These are phyloP conservation scores for Solanum chiquidenum DNA, from an alignment of 257 asterid species.

Conservation along the genomic window DNA sequence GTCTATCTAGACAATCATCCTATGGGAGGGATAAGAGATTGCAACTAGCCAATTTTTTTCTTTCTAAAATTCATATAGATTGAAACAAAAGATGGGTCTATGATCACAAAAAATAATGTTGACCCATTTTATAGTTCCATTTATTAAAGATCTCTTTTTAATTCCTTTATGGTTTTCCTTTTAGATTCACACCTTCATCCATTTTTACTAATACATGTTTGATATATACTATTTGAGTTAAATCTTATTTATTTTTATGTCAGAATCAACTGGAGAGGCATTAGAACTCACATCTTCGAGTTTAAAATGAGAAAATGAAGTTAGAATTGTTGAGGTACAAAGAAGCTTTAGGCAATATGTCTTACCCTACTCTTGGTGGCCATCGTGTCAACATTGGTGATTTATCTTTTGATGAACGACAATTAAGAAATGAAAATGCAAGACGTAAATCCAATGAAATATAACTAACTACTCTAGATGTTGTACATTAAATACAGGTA, in stretches of 20 bases:
- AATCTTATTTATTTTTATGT: not conserved
- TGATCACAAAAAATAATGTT: not conserved
- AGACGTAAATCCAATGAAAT: too few species aligned
- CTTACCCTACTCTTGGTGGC: not conserved
- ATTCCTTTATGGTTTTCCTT: not conserved
- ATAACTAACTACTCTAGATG: too few species aligned
- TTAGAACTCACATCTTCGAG: not conserved
- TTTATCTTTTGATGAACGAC: not conserved
- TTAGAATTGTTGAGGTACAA: not conserved
- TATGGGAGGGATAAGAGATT: too few species aligned
- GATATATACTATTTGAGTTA: not conserved
- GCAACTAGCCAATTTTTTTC: too few species aligned
- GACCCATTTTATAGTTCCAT: not conserved
- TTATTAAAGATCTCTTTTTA: not conserved
- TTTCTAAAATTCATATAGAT: not conserved
- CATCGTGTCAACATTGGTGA: not conserved
- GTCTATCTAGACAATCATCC: too few species aligned
- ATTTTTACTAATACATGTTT: too few species aligned
- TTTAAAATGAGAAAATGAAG: conserved; percentile 9
- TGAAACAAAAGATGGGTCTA: not conserved
- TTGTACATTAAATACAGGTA: too few species aligned
- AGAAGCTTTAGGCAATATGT: not conserved
- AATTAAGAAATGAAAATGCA: not conserved
- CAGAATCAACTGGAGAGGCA: conserved; percentile 2
- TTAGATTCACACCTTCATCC: too few species aligned